Evolutionary conservation across 2,329 filamentous ascomycete species (phyloP), one percentile per base, ranked within the genome.

Genomic region (Dryadomyces quercivorus): DNA sequence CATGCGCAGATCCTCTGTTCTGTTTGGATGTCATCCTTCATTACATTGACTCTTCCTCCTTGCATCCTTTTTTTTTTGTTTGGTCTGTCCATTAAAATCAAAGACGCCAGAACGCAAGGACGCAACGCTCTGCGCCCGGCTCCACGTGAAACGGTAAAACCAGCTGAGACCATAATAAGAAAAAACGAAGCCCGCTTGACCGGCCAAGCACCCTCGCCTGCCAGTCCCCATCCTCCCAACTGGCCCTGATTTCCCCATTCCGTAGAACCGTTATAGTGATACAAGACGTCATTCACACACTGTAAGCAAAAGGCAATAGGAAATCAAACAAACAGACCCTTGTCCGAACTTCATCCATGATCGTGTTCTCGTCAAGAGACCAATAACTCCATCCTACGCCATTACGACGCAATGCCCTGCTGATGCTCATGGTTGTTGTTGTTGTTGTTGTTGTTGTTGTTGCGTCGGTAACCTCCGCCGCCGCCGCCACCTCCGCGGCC

Each of bases 401-500:
- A 12, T 53, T 43, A 50, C 45, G 52, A 53, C n/a, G 36, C 15
- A 26, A 48, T 20, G 18, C 47, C 51, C 21, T 55, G 56, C 43
- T 51, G 57, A n/a, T 53, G 40, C 50, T 53, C 55, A 51, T 58
- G 51, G 47, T 51, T 53, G 52, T 58, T 52, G 47, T 58, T 56
- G 12, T n/a, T n/a, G n/a, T n/a, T n/a, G n/a, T n/a, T n/a, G n/a
- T n/a, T n/a, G 47, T 51, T 53, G 52, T 58, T 52, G 47, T 58
- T 56, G 12, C 52, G 56, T 16, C 57, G 59, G 53, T 52, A 56
- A 10, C 48, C 54, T 31, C 60, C 56, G 48, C 60, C 62, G 52
- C 49, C 55, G 34, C 61, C 57, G 44, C 60, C 62, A 51, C 69
- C 63, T 40, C 69, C 67, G 52, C 69, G 67, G 42, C 65, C 63